phyloP scores from a whole-genome alignment of 2,329 filamentous ascomycete species.

The Stachybotrys chartarum region DNA sequence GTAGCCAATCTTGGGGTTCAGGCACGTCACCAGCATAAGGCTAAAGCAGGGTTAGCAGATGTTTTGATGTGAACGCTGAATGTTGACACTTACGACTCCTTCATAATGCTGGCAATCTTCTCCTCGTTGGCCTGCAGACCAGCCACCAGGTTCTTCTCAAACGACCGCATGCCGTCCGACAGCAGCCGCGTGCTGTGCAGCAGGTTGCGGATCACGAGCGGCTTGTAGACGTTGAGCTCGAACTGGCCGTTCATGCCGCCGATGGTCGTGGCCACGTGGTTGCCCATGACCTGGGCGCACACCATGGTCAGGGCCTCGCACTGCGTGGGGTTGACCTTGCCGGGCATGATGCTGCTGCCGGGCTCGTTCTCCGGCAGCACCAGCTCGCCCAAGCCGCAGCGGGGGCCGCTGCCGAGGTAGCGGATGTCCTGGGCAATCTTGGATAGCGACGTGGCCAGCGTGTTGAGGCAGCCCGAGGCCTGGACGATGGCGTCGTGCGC shows the following conservation, averaged over 20 bases:
- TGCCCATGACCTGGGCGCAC: conserved; percentile 95
- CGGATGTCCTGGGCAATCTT: conserved; percentile 98
- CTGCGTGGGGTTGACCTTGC: conserved; percentile 98
- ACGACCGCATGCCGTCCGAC: conserved; percentile 87
- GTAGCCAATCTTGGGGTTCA: conserved; percentile 96
- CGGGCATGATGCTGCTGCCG: conserved; percentile 96
- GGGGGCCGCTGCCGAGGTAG: conserved; percentile 91
- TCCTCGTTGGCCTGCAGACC: conserved; percentile 91
- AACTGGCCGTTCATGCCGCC: conserved; percentile 98
- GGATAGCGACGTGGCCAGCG: conserved; percentile 81
- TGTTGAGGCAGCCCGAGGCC: conserved; percentile 89
- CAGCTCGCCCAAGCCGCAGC: conserved; percentile 92
- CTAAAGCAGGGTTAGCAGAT: conserved; percentile 34
- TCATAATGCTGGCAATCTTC: conserved; percentile 81
- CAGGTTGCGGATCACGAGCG: conserved; percentile 88
- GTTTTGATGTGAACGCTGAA: neutral
- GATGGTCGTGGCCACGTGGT: conserved; percentile 87
- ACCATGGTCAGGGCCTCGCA: conserved; percentile 98
- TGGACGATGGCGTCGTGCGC: conserved; percentile 95
- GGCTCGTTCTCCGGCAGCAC: conserved; percentile 96
- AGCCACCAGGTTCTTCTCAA: conserved; percentile 85
- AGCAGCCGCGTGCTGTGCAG: conserved; percentile 87
- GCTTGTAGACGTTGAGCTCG: conserved; percentile 98
- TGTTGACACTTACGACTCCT: conserved; percentile 68
- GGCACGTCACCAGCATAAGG: conserved; percentile 95